Conservation (phyloP, 805 yeast species). For the Deakozyma indianensis region DNA sequence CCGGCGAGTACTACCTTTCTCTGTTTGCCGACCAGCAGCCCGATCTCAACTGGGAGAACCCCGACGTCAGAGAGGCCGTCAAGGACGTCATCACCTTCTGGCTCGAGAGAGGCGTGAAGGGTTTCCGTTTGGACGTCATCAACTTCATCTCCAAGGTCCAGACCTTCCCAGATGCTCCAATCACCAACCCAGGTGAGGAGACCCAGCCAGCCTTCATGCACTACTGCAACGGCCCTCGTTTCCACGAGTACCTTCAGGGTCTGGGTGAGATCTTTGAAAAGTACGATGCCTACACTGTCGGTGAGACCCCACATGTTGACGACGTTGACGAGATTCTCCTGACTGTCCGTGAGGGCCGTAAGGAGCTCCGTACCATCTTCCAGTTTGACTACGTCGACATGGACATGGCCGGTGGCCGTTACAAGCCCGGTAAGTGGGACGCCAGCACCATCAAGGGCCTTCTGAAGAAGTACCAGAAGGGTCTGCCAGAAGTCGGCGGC, state of each 20-base stretch:
- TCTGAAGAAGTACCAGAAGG: constrained; percentile 13
- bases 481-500: constrained; percentile 36
- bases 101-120: constrained; percentile 41
- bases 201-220: constrained; percentile 26
- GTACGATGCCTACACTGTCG: constrained; percentile 41
- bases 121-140: constrained; percentile 44
- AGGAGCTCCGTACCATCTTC: constrained; percentile 16
- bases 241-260: constrained; percentile 44
- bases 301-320: constrained; percentile 35
- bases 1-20: constrained; percentile 41
- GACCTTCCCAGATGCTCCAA: constrained; percentile 33
- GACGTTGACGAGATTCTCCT: constrained; percentile 13
- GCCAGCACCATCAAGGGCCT: constrained; percentile 7
- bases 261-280: constrained; percentile 29
- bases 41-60: constrained; percentile 48
- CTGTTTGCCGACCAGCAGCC: constrained; percentile 43
- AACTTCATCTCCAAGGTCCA: constrained; percentile 37
- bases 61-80: constrained; percentile 14
- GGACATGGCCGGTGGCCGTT: constrained; percentile 1
- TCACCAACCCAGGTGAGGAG: constrained; percentile 26
- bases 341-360: constrained; percentile 12
- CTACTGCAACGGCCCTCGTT: constrained; percentile 35
- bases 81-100: constrained; percentile 38
- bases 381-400: constrained; percentile 11
- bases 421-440: constrained; percentile 3